A percentile compares a stretch with the other conserved stretches of the same genome.
phyloP scores from a whole-genome alignment of 495 filamentous ascomycete genomes.

The Trichoderma asperelloides region DNA sequence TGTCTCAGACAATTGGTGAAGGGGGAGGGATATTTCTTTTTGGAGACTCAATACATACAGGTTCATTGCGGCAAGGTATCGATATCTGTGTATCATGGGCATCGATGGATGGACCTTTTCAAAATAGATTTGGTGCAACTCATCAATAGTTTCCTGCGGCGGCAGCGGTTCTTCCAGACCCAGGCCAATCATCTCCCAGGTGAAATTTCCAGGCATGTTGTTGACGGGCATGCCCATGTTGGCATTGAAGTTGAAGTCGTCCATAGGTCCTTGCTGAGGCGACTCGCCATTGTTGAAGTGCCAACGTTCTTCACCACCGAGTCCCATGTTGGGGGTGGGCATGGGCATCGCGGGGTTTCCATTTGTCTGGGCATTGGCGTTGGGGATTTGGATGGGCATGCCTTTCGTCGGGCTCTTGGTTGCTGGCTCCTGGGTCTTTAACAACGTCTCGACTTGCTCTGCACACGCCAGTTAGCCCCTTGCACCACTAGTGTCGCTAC shows the following conservation, averaged over 20 bases:
- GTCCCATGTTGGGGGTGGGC: slow-evolving; percentile 18
- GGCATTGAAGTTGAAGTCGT: slow-evolving; percentile 42
- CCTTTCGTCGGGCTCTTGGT: slow-evolving; percentile 27
- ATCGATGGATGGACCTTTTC: slow-evolving; percentile 77
- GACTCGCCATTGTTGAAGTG: slow-evolving; percentile 39
- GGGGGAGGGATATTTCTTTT: background rate
- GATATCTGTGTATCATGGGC: slow-evolving; percentile 81
- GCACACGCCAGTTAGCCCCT: slow-evolving; percentile 76
- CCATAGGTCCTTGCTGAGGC: slow-evolving; percentile 32
- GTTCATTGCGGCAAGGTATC: slow-evolving; percentile 77
- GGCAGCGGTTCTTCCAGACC: slow-evolving; percentile 90
- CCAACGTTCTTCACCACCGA: slow-evolving; percentile 44
- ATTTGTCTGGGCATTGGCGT: background rate
- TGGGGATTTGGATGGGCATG: slow-evolving; percentile 14
- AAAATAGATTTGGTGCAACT: slow-evolving; percentile 86
- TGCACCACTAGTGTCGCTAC: slow-evolving; percentile 93
- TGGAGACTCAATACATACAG: slow-evolving; percentile 35
- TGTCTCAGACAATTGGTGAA: background rate
- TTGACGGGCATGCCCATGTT: slow-evolving; percentile 37
- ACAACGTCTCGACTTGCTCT: slow-evolving; percentile 92
- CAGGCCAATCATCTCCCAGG: slow-evolving; percentile 91
- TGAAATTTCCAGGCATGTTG: slow-evolving; percentile 42
- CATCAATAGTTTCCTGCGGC: slow-evolving; percentile 76
- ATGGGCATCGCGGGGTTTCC: background rate
- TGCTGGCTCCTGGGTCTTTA: slow-evolving; percentile 61